Evolutionary conservation across 306 rosid species (phyloP).

Genomic region (Biancaea sappan): DNA sequence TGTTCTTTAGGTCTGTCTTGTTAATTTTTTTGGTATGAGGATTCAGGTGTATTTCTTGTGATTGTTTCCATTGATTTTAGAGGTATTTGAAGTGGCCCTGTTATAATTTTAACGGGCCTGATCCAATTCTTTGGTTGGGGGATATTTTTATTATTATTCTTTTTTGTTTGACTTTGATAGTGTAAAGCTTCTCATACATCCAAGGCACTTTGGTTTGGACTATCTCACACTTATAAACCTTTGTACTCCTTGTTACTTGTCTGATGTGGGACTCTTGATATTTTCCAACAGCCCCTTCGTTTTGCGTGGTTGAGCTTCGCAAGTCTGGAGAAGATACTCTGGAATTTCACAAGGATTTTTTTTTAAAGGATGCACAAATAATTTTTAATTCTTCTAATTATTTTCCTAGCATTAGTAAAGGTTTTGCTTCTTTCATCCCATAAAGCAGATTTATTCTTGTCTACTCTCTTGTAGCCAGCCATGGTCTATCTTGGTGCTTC

Average conservation of each 20-base stretch:
- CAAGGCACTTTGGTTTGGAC: no score
- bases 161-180: no score
- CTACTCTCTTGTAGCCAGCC: not conserved
- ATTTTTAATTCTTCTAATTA: not conserved
- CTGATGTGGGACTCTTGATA: no score
- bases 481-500: not conserved
- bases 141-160: no score
- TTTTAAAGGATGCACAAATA: not conserved
- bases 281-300: no score
- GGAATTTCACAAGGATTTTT: conserved; percentile 69
- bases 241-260: no score
- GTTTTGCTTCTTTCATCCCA: not conserved
- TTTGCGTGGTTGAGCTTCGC: conserved; percentile 74
- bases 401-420: not conserved
- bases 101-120: no score
- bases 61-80: no score
- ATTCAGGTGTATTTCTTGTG: not conserved
- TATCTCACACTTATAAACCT: no score
- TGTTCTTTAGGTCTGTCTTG: not conserved
- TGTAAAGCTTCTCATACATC: no score
- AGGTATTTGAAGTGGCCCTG: conserved; percentile 82
- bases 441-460: not conserved
- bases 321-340: conserved; percentile 74
- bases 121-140: no score
- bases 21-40: not conserved